Percentiles rank a stretch among this genome's conserved stretches.
Conservation (phyloP, 352 stramenopile species). For the Blastocystis sp. region DNA sequence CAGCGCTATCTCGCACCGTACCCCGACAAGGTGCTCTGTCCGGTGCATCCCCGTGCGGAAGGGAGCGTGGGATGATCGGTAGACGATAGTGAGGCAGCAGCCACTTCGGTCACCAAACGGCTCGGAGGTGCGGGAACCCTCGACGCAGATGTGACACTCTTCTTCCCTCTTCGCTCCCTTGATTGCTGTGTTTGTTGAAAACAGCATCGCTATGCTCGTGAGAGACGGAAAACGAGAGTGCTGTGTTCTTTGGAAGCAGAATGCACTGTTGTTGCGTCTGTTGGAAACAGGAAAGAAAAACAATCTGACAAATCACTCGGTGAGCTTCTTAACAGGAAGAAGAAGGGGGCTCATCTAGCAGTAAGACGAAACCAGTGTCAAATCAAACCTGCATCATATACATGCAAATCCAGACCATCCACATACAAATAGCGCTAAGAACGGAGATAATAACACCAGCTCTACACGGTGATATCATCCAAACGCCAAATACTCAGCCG, state of each 20-base stretch:
- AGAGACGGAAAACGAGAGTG: background rate
- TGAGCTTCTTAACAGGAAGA: constrained; percentile 27
- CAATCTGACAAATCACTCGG: constrained; percentile 31
- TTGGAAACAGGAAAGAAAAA: background rate
- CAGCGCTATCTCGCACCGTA: constrained; percentile 11
- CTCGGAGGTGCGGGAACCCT: background rate
- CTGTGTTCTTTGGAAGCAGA: background rate
- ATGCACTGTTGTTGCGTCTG: background rate
- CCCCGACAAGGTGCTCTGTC: background rate
- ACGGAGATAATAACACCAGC: constrained; percentile 41
- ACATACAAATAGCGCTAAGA: constrained; percentile 60
- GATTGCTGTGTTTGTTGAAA: background rate
- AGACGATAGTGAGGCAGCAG: background rate
- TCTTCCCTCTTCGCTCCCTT: background rate
- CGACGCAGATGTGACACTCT: background rate
- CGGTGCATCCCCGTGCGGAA: background rate
- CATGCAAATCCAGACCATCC: constrained; percentile 67
- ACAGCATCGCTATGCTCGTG: background rate
- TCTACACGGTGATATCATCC: background rate
- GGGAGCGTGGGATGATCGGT: background rate
- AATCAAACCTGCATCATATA: constrained; percentile 66
- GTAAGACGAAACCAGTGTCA: background rate
- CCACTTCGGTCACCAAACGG: background rate
- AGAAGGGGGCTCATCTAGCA: constrained; percentile 49
- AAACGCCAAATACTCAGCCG: constrained; percentile 5